Base-by-base conservation (phyloP, 768 basidiomycete genomes). In the Paxillus involutus region DNA sequence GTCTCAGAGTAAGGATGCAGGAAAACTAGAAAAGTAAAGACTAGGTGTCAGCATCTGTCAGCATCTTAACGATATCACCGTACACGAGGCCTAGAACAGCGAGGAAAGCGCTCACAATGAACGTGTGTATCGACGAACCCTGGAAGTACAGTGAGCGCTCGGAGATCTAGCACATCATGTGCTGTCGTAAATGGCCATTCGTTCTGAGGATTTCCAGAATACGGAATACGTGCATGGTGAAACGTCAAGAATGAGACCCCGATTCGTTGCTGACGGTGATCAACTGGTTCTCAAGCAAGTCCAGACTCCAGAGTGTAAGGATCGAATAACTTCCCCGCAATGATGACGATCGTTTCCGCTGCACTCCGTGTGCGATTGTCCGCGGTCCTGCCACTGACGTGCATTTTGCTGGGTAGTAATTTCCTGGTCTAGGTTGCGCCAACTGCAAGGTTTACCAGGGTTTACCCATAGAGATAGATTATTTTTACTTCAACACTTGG, bases 81-180 rank as follows among this genome's bases (percentile, higher is more conserved):
- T 43, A 58, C 36, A 53, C 39, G 42, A 16, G 47, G 36, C 41
- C 6, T n/a, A 29, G 24, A 19, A 8, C 17, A 21, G 19, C 11
- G 2, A 35, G 40, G 10, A 16, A 29, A 44, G 37, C 21, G 66
- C 78, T 63, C 58, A 80, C 82, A 62, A 60, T 81, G 83, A 26
- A 84, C 83, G 61, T 84, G 82, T 0, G 72, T 68, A 55, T 84
- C 82, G 13, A 83, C 79, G 50, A 83, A 79, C 0, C 84, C 83
- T 11, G 84, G 83, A 4, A 84, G 67, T 3, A 86, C 69, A 3
- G 79, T 81, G 60, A 73, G 58, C 21, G 70, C 63, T 32, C 77
- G 64, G 35, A 82, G 66, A 64, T 83, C 80, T 43, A 82, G 68
- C 47, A 73, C 67, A 44, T 74, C 67, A 44, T 74, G 65, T 32